A percentile compares a stretch with the other conserved stretches of the same genome.
phyloP scores from a whole-genome alignment of 2,329 filamentous ascomycete genomes.

The Passalora sequoiae region DNA sequence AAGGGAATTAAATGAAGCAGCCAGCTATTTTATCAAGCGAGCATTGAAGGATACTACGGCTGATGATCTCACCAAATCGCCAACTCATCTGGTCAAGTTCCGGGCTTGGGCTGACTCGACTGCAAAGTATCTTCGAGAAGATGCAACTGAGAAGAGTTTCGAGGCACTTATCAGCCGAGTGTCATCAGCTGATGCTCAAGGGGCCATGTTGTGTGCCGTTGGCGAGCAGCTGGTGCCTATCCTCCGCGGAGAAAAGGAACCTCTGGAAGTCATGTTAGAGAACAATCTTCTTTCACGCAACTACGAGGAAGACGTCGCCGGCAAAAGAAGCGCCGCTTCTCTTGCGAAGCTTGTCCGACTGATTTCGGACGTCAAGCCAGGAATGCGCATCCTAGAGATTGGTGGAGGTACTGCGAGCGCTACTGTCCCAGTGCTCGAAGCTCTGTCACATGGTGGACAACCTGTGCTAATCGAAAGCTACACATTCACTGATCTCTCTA shows the following conservation, averaged over 20 bases:
- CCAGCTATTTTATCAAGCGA: too few relatives aligned
- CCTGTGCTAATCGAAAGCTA: not conserved
- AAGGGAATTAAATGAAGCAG: too few relatives aligned
- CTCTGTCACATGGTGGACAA: not conserved
- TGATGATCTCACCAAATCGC: too few relatives aligned
- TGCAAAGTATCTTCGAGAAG: too few relatives aligned
- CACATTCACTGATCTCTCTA: not conserved
- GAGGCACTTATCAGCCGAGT: too few relatives aligned
- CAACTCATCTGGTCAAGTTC: too few relatives aligned
- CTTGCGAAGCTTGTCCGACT: not conserved
- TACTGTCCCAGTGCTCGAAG: not conserved
- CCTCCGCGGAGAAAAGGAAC: not conserved
- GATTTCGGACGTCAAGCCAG: not conserved
- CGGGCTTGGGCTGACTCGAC: too few relatives aligned
- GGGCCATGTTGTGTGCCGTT: not conserved
- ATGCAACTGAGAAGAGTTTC: too few relatives aligned
- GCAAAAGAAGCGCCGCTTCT: not conserved
- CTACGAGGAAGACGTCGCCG: not conserved
- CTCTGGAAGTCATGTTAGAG: constrained; percentile 4
- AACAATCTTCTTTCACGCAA: not conserved
- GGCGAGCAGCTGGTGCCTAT: not conserved
- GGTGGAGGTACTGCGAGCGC: constrained; percentile 1
- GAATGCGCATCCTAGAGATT: not conserved
- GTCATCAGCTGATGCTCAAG: too few relatives aligned
- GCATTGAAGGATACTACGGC: too few relatives aligned